phyloP scores from a whole-genome alignment of 345 rosid genomes.

The Durio zibethinus region DNA sequence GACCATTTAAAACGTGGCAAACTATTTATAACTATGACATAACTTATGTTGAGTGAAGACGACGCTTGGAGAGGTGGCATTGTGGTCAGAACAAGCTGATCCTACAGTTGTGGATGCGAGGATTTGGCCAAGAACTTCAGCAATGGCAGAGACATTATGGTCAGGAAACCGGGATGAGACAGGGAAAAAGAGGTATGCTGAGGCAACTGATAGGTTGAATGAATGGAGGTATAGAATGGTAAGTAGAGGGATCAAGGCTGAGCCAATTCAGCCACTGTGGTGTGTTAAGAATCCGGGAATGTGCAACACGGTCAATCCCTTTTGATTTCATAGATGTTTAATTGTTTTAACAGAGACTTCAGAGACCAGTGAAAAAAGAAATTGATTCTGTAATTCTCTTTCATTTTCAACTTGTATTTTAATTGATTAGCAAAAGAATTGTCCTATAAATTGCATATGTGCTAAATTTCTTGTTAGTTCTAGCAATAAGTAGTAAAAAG shows the following conservation, averaged over 20 bases:
- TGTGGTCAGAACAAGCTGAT: slow-evolving; percentile 96
- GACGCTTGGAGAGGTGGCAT: slow-evolving; percentile 82
- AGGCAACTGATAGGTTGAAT: slow-evolving; percentile 66
- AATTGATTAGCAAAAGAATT: background rate
- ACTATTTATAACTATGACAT: slow-evolving; percentile 75
- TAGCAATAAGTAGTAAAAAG: too few species aligned
- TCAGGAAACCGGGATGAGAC: slow-evolving; percentile 70
- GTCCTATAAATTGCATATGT: background rate
- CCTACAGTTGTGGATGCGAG: slow-evolving; percentile 56
- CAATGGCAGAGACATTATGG: slow-evolving; percentile 82
- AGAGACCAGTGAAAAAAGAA: background rate
- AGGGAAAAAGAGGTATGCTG: slow-evolving; percentile 62
- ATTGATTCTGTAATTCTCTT: background rate
- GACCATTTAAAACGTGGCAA: slow-evolving; percentile 93
- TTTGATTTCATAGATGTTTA: background rate
- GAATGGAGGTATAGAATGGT: slow-evolving; percentile 93
- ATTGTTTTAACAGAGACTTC: background rate
- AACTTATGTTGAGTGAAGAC: slow-evolving; percentile 54
- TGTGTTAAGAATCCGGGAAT: slow-evolving; percentile 73
- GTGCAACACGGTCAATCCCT: slow-evolving; percentile 59
- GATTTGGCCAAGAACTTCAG: slow-evolving; percentile 84
- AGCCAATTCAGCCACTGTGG: slow-evolving; percentile 91
- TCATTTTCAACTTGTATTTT: background rate
- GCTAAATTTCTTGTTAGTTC: background rate
- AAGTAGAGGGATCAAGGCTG: slow-evolving; percentile 67